These are phyloP conservation scores for Mycogone perniciosa DNA, from an alignment of 2,329 filamentous ascomycete species.

Conservation along the genomic window DNA sequence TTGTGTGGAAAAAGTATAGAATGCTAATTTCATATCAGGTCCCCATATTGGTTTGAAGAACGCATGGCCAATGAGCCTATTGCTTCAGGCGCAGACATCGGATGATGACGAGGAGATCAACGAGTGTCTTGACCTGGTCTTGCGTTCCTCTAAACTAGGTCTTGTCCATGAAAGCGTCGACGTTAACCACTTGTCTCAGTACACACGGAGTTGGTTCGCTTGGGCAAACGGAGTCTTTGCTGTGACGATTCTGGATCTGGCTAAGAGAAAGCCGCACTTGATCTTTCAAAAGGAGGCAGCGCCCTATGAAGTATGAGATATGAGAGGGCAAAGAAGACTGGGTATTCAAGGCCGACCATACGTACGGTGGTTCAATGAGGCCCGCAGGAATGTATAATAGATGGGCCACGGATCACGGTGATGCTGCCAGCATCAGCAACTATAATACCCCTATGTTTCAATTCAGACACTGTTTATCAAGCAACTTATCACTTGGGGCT, in stretches of 20 bases:
- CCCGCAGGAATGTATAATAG: no score
- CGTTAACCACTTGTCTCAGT: slow-evolving; percentile 59
- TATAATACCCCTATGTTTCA: no score
- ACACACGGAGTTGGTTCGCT: slow-evolving; percentile 91
- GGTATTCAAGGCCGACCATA: no score
- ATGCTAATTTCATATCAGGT: slow-evolving; percentile 29
- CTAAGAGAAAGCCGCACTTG: slow-evolving; percentile 79
- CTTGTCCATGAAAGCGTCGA: slow-evolving; percentile 90
- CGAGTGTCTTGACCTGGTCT: slow-evolving; percentile 65
- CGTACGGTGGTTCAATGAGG: no score
- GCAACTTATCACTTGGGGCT: no score
- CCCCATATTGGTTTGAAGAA: slow-evolving; percentile 75
- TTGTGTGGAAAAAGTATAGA: background rate
- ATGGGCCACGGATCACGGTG: no score
- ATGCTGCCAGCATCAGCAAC: no score
- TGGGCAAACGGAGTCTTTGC: slow-evolving; percentile 98
- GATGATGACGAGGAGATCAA: slow-evolving; percentile 77
- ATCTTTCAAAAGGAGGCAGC: slow-evolving; percentile 64
- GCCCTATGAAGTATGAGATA: slow-evolving; percentile 48
- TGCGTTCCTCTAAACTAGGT: slow-evolving; percentile 68
- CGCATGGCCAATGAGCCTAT: slow-evolving; percentile 94
- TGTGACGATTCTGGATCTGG: slow-evolving; percentile 83
- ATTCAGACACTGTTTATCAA: no score
- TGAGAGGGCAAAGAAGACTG: background rate
- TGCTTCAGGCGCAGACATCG: slow-evolving; percentile 86